Base-by-base conservation (phyloP, 177 flowering plant genomes). In the Tripterygium wilfordii region DNA sequence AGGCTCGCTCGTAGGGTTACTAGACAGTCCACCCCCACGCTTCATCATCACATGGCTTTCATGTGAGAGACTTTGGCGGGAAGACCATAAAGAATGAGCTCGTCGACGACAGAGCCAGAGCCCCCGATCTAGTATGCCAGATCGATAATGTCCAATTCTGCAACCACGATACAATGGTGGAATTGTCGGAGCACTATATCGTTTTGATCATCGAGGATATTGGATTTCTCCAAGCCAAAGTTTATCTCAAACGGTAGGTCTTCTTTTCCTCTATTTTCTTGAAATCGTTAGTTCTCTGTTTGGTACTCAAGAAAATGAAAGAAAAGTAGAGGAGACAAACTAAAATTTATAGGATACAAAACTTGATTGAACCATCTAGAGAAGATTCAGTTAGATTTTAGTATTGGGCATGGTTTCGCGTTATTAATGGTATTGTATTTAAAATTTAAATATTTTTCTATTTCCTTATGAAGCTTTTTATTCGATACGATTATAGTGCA, bases 141-240 rank as follows among this genome's bases (percentile, higher is more conserved):
- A 62, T 88, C 41, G 95, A 87, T 58, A 84, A 77, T 58, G 94
- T 80, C 39, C 88, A 80, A 53, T 94, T 23, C n/a, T 22, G 10
- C 33, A 42, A 29, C 41, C 45, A 92, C 95, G 97, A 88, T 35
- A 91, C 98, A 1, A 70, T 92, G 3, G 31, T 92, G 18, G 97
- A 92, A 54, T 36, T 92, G 21, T 84, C 94, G 0, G 98, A 92
- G 26, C 98, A 92, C 55, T 95, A 97, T 12, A 51, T 92, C 26
- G 89, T 92, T 10, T 49, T 88, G 65, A 82, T 86, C 16, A 95
- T 89, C 0, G 95, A 92, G 63, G 98, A 92, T 44, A 67, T 78
- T 17, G 73, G 83, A 37, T 92, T 96, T 51, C 90, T 92, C 47
- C 97, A 88, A 42, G 98, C 94, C 66, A 88, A 88, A 70, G 96